Conservation (phyloP, 164 flowering plant genomes). For the Malania oleifera region DNA sequence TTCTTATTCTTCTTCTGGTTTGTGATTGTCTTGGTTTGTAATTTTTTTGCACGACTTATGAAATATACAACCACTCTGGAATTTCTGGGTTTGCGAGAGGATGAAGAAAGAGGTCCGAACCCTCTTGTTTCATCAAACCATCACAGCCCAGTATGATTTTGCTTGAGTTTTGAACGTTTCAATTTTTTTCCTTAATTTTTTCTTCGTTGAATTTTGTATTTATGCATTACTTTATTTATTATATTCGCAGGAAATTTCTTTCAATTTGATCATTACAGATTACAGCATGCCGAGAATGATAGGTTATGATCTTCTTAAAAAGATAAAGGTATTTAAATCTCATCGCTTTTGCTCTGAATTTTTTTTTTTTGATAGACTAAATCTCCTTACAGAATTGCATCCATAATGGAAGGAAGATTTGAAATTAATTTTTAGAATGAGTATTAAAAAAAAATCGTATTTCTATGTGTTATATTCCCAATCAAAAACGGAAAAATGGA, state of each 20-base stretch:
- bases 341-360: background rate
- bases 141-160: constrained; percentile 12
- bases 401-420: no score
- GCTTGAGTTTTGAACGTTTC: no score
- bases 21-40: no score
- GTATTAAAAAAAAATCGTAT: no score
- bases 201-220: background rate
- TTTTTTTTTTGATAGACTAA: background rate
- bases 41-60: no score
- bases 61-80: no score
- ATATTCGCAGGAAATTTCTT: constrained; percentile 19
- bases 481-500: no score
- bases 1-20: background rate
- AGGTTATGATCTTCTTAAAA: constrained; percentile 45
- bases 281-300: constrained; percentile 53
- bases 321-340: constrained; percentile 32
- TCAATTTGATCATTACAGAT: constrained; percentile 44
- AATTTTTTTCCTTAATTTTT: no score
- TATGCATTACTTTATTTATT: background rate
- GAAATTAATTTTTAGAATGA: no score
- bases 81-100: constrained; percentile 32
- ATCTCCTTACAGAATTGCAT: no score
- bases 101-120: constrained; percentile 12
- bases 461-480: no score
- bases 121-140: constrained; percentile 11